These are phyloP conservation scores for Heterobasidion irregulare DNA, from an alignment of 1,284 basidiomycete species.

Conservation along the genomic window DNA sequence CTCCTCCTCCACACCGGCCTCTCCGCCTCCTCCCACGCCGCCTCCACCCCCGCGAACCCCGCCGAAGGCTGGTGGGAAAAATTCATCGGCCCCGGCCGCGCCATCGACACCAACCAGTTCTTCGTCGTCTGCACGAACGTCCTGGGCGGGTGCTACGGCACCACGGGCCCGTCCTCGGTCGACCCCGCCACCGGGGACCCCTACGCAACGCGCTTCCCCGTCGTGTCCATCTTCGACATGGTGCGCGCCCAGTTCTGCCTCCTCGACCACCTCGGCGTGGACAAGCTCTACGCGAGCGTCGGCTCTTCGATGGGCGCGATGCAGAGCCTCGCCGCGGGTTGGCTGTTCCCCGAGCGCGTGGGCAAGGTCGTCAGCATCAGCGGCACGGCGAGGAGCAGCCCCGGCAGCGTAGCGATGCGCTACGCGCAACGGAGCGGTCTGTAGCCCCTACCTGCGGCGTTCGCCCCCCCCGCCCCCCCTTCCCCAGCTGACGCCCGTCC, in stretches of 20 bases:
- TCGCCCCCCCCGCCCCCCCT: too few relatives aligned
- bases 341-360: constrained; percentile 87
- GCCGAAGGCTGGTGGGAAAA: constrained; percentile 97
- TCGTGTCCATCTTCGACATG: constrained; percentile 96
- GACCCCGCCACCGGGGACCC: constrained; percentile 61
- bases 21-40: constrained; percentile 93
- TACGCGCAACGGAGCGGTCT: constrained; percentile 91
- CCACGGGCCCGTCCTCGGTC: constrained; percentile 85
- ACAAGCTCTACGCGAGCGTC: constrained; percentile 86
- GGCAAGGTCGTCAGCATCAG: constrained; percentile 89
- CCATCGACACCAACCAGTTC: constrained; percentile 89
- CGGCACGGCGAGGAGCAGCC: constrained; percentile 87
- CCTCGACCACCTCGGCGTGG: constrained; percentile 80
- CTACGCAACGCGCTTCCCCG: constrained; percentile 89
- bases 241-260: constrained; percentile 86
- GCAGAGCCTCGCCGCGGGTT: constrained; percentile 94
- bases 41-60: constrained; percentile 73
- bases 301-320: constrained; percentile 97
- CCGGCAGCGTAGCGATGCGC: constrained; percentile 91
- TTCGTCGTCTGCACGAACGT: constrained; percentile 98
- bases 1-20: constrained; percentile 97
- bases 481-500: constrained; percentile 5
- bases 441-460: constrained; percentile 18
- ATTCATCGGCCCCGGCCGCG: constrained; percentile 93
- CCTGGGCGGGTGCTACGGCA: constrained; percentile 95